Conservation (phyloP, 2,329 filamentous ascomycete genomes). For the Exutisphaerella laricina region DNA sequence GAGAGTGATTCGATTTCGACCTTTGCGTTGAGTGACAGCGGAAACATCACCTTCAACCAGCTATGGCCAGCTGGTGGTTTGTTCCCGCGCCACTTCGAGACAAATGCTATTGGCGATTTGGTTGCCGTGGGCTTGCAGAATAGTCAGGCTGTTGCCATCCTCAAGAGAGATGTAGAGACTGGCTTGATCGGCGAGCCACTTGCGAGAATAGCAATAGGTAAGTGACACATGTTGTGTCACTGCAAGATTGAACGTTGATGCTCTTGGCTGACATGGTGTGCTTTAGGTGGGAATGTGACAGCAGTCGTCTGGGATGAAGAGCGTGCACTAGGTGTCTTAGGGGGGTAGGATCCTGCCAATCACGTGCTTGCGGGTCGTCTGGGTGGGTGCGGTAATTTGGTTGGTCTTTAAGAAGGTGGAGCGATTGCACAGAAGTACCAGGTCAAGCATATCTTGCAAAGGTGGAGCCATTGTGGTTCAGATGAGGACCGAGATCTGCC, state of each 20-base stretch:
- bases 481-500: too few relatives aligned
- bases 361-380: too few relatives aligned
- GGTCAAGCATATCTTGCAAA: too few relatives aligned
- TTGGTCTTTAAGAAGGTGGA: too few relatives aligned
- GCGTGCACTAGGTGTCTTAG: constrained; percentile 8
- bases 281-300: constrained; percentile 33
- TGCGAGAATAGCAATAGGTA: constrained; percentile 26
- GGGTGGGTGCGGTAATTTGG: too few relatives aligned
- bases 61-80: constrained; percentile 59
- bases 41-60: constrained; percentile 51
- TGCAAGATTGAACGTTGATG: too few relatives aligned
- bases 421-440: too few relatives aligned
- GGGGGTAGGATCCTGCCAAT: too few relatives aligned
- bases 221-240: too few relatives aligned
- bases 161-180: constrained; percentile 53
- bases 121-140: constrained; percentile 62
- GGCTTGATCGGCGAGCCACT: constrained; percentile 53
- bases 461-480: too few relatives aligned
- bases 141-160: constrained; percentile 56
- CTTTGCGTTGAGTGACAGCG: constrained; percentile 55
- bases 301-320: constrained; percentile 32
- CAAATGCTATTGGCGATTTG: constrained; percentile 59
- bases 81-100: constrained; percentile 61
- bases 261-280: too few relatives aligned
- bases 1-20: constrained; percentile 56